Evolutionary conservation across 202 grass and related monocot species (phyloP).

Genomic region (Setaria italica): DNA sequence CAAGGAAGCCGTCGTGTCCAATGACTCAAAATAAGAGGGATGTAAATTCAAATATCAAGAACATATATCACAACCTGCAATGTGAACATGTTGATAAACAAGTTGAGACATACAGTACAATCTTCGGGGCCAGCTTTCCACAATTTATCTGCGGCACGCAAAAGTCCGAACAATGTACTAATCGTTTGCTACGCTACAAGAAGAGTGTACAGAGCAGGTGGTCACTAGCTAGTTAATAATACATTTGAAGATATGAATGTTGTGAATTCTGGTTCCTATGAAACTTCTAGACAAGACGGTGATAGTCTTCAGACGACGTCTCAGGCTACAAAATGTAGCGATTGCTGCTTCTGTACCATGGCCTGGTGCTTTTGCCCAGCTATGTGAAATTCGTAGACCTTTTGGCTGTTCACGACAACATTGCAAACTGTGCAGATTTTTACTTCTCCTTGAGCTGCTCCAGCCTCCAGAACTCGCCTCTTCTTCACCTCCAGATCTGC

Average conservation of each 20-base stretch:
- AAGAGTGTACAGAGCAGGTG: not conserved
- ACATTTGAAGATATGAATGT: conserved; percentile 3
- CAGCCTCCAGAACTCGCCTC: conserved; percentile 65
- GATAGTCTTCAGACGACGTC: not conserved
- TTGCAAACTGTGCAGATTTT: conserved; percentile 67
- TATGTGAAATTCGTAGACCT: conserved; percentile 68
- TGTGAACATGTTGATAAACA: too few species aligned
- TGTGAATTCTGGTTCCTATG: conserved; percentile 9
- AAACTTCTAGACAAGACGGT: not conserved
- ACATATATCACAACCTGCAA: too few species aligned
- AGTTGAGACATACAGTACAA: conserved; percentile 3
- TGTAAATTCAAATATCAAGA: too few species aligned
- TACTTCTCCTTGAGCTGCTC: conserved; percentile 60
- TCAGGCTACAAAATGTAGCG: conserved; percentile 17
- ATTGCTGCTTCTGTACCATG: conserved; percentile 63
- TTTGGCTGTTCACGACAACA: conserved; percentile 73
- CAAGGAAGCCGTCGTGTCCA: too few species aligned
- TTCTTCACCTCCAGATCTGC: conserved; percentile 72
- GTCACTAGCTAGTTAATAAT: conserved; percentile 2
- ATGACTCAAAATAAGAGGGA: too few species aligned
- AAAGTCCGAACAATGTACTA: too few species aligned
- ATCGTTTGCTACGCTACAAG: conserved; percentile 19
- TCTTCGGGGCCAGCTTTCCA: too few species aligned
- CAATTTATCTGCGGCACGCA: too few species aligned
- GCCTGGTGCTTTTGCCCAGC: conserved; percentile 69